Evolutionary conservation across 2,329 filamentous ascomycete species (phyloP), one percentile per base, ranked within the genome.

Genomic region (Botrytis elliptica): DNA sequence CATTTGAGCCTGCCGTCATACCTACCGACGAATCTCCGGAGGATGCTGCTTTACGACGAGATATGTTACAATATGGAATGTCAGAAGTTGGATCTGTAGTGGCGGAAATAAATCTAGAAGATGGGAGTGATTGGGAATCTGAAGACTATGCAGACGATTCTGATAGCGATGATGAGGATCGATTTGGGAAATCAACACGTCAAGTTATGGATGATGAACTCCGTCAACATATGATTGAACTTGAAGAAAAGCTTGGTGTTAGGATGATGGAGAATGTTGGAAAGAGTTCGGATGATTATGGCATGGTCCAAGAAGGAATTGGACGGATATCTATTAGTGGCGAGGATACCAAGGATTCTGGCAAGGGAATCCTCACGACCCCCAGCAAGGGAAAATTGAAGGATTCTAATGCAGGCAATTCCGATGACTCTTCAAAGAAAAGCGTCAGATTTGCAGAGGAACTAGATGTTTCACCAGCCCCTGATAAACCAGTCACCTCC

Each of bases 11-110:
- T 10, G 85, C 90, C 1, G 84, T 94, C 20, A 87, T 92, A 22
- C 92, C 94, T 2, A 87, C 91, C 1, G 88, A 92, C 70, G 96
- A 99, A 78, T 89, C 91, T 0, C 85, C 88, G 20, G 94, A 97
- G 77, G 95, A 98, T 76, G 92, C 94, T 6, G 88, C 88, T 46
- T 83, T 97, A 38, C 91, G 96, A 9, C 89, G 91, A 73, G 91
- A 98, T 79, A 98, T 99, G 95, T 86, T 98, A 12, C 88, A 93
- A 76, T 99, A 98, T 80, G 91, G 93, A 75, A 85, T 97, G 82
- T 91, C 92, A 63, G 95, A 98, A 82, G 91, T 99, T 73, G 94
- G 94, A 6, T 90, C 93, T 55, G 93, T 99, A 4, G 96, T 99
- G 25, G 96, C 96, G 25, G 94, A 98, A 83, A 88, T 99, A 64